phyloP scores from a whole-genome alignment of 768 basidiomycete genomes.

The Phallus indusiatus region DNA sequence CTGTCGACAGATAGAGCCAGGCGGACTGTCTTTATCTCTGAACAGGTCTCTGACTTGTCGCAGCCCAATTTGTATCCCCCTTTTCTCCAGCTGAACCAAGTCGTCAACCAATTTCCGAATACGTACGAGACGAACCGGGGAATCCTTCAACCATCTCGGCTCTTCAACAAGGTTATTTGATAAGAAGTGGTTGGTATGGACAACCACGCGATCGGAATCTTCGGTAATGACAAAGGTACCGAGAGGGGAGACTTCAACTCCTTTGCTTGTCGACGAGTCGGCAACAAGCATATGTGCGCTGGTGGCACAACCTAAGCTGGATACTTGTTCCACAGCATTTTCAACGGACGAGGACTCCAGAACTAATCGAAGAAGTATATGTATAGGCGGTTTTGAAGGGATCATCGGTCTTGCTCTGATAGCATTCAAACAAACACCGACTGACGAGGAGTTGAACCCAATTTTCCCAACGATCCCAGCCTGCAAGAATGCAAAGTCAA shows the following conservation, averaged over 20 bases:
- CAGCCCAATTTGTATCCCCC: slow-evolving; percentile 12
- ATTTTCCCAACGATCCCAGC: slow-evolving; percentile 30
- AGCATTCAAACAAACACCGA: slow-evolving; percentile 29
- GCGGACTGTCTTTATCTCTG: slow-evolving; percentile 21
- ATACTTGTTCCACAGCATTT: slow-evolving; percentile 19
- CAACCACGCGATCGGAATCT: slow-evolving; percentile 20
- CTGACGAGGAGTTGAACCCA: slow-evolving; percentile 26
- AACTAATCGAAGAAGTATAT: slow-evolving; percentile 23
- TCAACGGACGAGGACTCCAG: slow-evolving; percentile 22
- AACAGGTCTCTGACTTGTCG: slow-evolving; percentile 17
- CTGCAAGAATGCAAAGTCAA: slow-evolving; percentile 10
- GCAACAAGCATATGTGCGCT: slow-evolving; percentile 28
- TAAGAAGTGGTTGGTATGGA: slow-evolving; percentile 30
- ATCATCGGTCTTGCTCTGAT: slow-evolving; percentile 25
- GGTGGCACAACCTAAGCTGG: slow-evolving; percentile 23
- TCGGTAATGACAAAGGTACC: slow-evolving; percentile 19
- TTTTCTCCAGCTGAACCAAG: slow-evolving; percentile 14
- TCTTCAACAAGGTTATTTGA: slow-evolving; percentile 23
- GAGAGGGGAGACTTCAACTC: slow-evolving; percentile 24
- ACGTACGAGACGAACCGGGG: slow-evolving; percentile 21
- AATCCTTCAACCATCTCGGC: slow-evolving; percentile 23
- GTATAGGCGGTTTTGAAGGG: slow-evolving; percentile 23
- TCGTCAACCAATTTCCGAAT: slow-evolving; percentile 18
- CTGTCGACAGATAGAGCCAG: slow-evolving; percentile 24
- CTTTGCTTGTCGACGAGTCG: slow-evolving; percentile 18